phyloP scores from a whole-genome alignment of 2,329 filamentous ascomycete species.

The Alternaria longipes region DNA sequence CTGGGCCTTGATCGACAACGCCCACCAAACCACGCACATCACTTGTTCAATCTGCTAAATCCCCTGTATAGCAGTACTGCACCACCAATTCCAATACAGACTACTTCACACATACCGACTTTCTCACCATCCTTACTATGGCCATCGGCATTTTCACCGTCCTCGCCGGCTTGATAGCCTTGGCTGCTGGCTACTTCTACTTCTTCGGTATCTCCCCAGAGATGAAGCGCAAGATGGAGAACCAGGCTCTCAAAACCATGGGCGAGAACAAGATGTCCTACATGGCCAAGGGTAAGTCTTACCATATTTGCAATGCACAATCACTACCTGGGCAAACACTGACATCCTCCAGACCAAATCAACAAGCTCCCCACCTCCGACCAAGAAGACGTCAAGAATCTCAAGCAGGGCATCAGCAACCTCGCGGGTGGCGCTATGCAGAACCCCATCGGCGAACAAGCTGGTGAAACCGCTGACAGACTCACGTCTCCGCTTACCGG shows the following conservation, averaged over 20 bases:
- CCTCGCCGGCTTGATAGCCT: conserved; percentile 40
- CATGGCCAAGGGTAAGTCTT: conserved; percentile 48
- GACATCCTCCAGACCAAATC: conserved; percentile 46
- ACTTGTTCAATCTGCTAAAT: conserved; percentile 10
- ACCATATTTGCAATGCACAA: background rate
- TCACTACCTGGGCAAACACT: background rate
- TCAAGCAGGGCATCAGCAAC: conserved; percentile 49
- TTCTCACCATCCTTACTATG: conserved; percentile 28
- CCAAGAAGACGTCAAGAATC: conserved; percentile 48
- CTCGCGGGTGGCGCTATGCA: conserved; percentile 45
- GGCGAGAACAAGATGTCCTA: conserved; percentile 61
- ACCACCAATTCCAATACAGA: conserved; percentile 8
- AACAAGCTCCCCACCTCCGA: conserved; percentile 52
- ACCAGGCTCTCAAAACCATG: conserved; percentile 60
- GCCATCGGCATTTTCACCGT: conserved; percentile 42
- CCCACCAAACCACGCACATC: conserved; percentile 7
- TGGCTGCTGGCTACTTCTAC: conserved; percentile 54
- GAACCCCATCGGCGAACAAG: conserved; percentile 50
- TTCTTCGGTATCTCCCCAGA: conserved; percentile 60
- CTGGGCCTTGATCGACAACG: conserved; percentile 15
- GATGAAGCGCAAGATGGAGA: conserved; percentile 58
- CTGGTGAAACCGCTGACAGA: conserved; percentile 49
- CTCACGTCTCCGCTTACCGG: conserved; percentile 50
- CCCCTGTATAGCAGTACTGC: conserved; percentile 8
- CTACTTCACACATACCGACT: conserved; percentile 3